Conservation (phyloP, 2,329 filamentous ascomycete genomes). For the Colletotrichum lindemuthianum region DNA sequence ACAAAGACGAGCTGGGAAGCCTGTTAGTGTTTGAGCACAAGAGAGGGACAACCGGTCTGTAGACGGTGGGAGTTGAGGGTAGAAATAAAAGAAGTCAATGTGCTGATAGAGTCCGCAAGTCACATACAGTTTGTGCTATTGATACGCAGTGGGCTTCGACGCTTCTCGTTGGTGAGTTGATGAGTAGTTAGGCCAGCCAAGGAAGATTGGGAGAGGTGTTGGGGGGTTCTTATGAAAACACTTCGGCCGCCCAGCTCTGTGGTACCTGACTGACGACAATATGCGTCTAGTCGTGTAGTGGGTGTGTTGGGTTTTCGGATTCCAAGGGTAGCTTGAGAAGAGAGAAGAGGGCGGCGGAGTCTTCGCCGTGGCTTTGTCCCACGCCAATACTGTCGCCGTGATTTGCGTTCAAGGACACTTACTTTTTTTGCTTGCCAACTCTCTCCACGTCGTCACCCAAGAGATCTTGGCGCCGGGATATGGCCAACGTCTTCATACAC, state of each 20-base stretch:
- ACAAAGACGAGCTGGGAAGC: no score
- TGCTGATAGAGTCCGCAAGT: neutral
- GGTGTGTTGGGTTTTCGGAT: slow-evolving; percentile 19
- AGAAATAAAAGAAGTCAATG: neutral
- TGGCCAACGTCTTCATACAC: slow-evolving; percentile 20
- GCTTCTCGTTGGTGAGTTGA: slow-evolving; percentile 10
- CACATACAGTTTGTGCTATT: slow-evolving; percentile 14
- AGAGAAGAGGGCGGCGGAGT: slow-evolving; percentile 6
- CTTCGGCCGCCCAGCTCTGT: slow-evolving; percentile 13
- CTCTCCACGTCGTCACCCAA: slow-evolving; percentile 18
- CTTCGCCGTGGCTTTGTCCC: slow-evolving; percentile 16
- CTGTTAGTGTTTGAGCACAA: neutral
- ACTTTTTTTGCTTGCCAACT: neutral
- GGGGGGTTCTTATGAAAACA: slow-evolving; percentile 33
- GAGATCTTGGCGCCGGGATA: slow-evolving; percentile 23
- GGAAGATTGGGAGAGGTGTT: slow-evolving; percentile 10
- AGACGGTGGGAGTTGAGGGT: neutral
- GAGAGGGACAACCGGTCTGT: neutral
- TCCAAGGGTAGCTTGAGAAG: neutral
- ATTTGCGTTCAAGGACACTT: slow-evolving; percentile 27
- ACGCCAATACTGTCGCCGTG: slow-evolving; percentile 26
- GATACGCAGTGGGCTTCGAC: slow-evolving; percentile 17
- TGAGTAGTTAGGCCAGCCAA: rapidly evolving
- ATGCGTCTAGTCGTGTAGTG: neutral
- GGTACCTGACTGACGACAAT: slow-evolving; percentile 3